Evolutionary conservation across 805 yeast genomes (phyloP).

Genomic region (Starmera quercuum): DNA sequence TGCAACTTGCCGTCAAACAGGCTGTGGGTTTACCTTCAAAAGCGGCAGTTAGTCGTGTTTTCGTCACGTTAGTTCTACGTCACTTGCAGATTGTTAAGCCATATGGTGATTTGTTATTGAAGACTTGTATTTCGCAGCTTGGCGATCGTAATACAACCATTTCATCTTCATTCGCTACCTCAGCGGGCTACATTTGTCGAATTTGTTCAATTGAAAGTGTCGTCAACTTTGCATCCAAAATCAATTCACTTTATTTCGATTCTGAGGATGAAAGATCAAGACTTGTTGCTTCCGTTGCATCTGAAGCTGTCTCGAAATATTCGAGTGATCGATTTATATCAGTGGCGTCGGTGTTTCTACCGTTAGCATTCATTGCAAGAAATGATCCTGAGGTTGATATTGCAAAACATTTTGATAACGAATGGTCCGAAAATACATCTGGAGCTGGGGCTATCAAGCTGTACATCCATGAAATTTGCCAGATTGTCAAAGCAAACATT

Average conservation of each 20-base stretch:
- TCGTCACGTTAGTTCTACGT: slow-evolving; percentile 56
- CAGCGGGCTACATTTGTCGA: slow-evolving; percentile 74
- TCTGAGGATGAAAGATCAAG: slow-evolving; percentile 39
- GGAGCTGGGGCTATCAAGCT: slow-evolving; percentile 62
- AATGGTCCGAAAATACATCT: slow-evolving; percentile 78
- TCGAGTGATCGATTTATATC: slow-evolving; percentile 60
- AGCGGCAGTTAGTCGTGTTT: slow-evolving; percentile 70
- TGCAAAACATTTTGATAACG: slow-evolving; percentile 42
- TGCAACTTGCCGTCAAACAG: slow-evolving; percentile 50
- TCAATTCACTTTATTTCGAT: slow-evolving; percentile 54
- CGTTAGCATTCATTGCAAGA: slow-evolving; percentile 71
- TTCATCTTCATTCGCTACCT: slow-evolving; percentile 65
- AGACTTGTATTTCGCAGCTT: slow-evolving; percentile 49
- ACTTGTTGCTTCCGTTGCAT: slow-evolving; percentile 49
- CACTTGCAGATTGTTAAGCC: slow-evolving; percentile 38
- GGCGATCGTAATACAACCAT: slow-evolving; percentile 68
- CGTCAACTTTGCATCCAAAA: slow-evolving; percentile 41
- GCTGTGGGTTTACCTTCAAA: slow-evolving; percentile 90
- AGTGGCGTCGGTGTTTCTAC: slow-evolving; percentile 59
- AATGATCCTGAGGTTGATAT: slow-evolving; percentile 50
- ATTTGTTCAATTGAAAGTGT: slow-evolving; percentile 46
- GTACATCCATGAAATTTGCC: slow-evolving; percentile 62
- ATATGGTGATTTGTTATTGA: slow-evolving; percentile 57
- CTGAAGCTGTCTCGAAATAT: slow-evolving; percentile 59
- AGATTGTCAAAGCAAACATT: slow-evolving; percentile 41